These are phyloP conservation scores for Selaginella moellendorffii DNA, from an alignment of 75 land plant genomes.

Conservation along the genomic window DNA sequence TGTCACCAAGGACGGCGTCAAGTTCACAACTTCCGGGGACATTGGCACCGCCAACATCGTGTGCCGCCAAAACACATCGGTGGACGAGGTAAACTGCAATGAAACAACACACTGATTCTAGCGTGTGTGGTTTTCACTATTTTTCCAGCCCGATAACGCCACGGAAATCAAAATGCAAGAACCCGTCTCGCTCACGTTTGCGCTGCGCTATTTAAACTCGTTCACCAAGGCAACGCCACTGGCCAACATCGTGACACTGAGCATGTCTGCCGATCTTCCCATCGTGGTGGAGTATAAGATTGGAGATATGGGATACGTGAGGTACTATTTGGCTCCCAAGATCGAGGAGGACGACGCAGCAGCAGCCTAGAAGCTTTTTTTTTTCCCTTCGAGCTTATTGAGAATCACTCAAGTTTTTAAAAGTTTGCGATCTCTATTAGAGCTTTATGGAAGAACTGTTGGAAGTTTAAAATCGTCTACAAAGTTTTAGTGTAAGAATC, in stretches of 20 bases:
- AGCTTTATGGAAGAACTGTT: no score
- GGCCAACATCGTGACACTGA: slow-evolving; percentile 65
- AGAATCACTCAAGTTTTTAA: no score
- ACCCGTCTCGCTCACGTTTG: slow-evolving; percentile 93
- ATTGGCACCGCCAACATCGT: slow-evolving; percentile 94
- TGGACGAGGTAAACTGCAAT: no score
- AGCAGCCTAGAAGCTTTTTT: no score
- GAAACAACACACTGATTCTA: no score
- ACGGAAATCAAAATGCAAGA: slow-evolving; percentile 84
- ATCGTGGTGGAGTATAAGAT: slow-evolving; percentile 97
- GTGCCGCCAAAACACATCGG: slow-evolving; percentile 75
- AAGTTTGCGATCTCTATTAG: no score
- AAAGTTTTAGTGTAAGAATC: no score
- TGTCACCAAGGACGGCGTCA: slow-evolving; percentile 93
- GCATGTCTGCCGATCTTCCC: slow-evolving; percentile 36
- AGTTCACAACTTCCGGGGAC: slow-evolving; percentile 87
- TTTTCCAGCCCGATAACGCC: slow-evolving; percentile 69
- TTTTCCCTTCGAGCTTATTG: no score
- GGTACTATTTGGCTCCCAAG: slow-evolving; percentile 93
- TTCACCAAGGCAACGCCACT: slow-evolving; percentile 90
- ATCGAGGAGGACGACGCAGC: slow-evolving; percentile 81
- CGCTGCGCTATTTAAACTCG: slow-evolving; percentile 86
- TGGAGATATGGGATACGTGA: slow-evolving; percentile 89
- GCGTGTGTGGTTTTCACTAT: no score
- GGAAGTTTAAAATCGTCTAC: no score